phyloP scores from a whole-genome alignment of 176 grass and related monocot species.

The Ampelocalamus luodianensis region DNA sequence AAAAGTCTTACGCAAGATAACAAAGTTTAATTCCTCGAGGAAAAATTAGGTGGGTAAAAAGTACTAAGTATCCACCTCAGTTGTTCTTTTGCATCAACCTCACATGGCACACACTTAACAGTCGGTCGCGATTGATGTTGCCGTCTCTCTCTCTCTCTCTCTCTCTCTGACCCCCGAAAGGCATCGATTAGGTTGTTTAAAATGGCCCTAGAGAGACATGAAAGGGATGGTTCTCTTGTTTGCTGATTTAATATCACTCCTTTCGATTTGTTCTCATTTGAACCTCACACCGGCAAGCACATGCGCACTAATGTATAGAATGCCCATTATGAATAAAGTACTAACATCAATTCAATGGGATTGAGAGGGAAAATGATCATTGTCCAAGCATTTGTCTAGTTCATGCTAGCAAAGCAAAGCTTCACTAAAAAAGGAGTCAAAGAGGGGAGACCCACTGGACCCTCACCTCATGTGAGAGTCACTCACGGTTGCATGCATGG shows the following conservation, averaged over 20 bases:
- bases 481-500: constrained; percentile 50
- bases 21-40: constrained; percentile 49
- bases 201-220: constrained; percentile 68
- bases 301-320: constrained; percentile 60
- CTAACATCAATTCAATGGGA: constrained; percentile 33
- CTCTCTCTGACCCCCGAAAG: constrained; percentile 48
- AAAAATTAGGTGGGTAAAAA: constrained; percentile 63
- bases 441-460: constrained; percentile 53
- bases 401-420: constrained; percentile 45
- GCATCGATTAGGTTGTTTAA: constrained; percentile 51
- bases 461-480: constrained; percentile 78
- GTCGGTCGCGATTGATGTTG: constrained; percentile 45
- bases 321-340: constrained; percentile 53
- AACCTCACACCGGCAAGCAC: constrained; percentile 54
- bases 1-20: constrained; percentile 33
- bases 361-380: constrained; percentile 57
- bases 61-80: constrained; percentile 44
- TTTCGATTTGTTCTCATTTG: constrained; percentile 65
- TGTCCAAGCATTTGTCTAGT: no score
- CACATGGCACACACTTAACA: constrained; percentile 72
- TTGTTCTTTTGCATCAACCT: constrained; percentile 42
- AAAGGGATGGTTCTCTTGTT: constrained; percentile 66
- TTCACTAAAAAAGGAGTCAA: constrained; percentile 69
- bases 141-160: constrained; percentile 24
- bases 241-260: constrained; percentile 49